These are phyloP conservation scores for Laguncularia racemosa DNA, from an alignment of 345 rosid species.

Conservation along the genomic window DNA sequence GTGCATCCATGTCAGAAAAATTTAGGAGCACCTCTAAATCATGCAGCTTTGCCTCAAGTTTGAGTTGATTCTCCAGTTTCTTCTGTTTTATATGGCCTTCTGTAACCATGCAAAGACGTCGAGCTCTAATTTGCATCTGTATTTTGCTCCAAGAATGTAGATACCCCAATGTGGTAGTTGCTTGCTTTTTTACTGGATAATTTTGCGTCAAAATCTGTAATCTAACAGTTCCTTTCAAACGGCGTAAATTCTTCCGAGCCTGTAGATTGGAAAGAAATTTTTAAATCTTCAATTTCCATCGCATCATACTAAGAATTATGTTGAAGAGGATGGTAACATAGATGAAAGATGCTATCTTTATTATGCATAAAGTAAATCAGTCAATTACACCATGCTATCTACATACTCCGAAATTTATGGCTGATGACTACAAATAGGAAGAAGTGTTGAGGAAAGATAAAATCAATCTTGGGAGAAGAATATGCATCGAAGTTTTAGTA, in stretches of 20 bases:
- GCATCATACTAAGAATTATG: not conserved
- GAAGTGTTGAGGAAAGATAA: not conserved
- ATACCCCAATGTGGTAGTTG: slow-evolving; percentile 42
- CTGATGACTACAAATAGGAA: not conserved
- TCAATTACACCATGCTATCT: not conserved
- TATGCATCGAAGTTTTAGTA: not conserved
- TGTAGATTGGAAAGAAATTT: slow-evolving; percentile 15
- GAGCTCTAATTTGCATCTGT: slow-evolving; percentile 60
- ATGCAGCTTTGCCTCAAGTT: slow-evolving; percentile 91
- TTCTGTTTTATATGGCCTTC: slow-evolving; percentile 71
- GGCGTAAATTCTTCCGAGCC: slow-evolving; percentile 71
- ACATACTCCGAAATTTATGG: no score
- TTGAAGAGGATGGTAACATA: not conserved
- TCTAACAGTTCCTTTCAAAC: slow-evolving; percentile 53
- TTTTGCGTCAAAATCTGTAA: slow-evolving; percentile 41
- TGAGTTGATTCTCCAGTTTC: slow-evolving; percentile 81
- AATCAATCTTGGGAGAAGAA: not conserved
- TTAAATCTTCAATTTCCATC: slow-evolving; percentile 4
- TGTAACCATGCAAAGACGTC: slow-evolving; percentile 68
- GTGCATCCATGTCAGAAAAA: not conserved
- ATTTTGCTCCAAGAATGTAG: slow-evolving; percentile 87
- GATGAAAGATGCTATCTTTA: not conserved
- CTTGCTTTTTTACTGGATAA: slow-evolving; percentile 54
- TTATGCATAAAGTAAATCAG: not conserved
- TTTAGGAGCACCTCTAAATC: slow-evolving; percentile 49